Conservation (phyloP, 495 filamentous ascomycete species). For the Usnea hakonensis region DNA sequence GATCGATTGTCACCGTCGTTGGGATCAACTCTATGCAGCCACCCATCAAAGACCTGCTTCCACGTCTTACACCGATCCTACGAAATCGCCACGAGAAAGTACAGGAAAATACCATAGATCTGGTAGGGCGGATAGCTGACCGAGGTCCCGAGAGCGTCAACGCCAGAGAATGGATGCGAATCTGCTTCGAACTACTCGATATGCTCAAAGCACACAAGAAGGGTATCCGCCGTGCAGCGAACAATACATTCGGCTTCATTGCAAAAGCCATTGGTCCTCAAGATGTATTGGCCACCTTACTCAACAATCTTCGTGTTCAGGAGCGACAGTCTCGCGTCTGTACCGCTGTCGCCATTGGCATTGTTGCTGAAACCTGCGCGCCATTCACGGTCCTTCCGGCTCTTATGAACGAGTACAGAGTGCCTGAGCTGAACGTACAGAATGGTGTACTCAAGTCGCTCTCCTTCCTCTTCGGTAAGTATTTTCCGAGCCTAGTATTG, state of each 20-base stretch:
- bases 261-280: slow-evolving; percentile 98
- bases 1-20: slow-evolving; percentile 95
- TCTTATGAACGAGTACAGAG: slow-evolving; percentile 99
- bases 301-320: slow-evolving; percentile 94
- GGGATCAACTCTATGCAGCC: slow-evolving; percentile 99
- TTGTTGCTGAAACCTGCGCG: slow-evolving; percentile 99
- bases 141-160: slow-evolving; percentile 93
- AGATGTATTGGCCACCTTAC: slow-evolving; percentile 89
- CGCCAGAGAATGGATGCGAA: slow-evolving; percentile 98
- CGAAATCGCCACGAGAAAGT: slow-evolving; percentile 99
- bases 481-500: too few relatives aligned
- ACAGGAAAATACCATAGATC: slow-evolving; percentile 98
- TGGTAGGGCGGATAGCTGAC: slow-evolving; percentile 97
- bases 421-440: slow-evolving; percentile 96
- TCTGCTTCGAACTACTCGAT: slow-evolving; percentile 97
- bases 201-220: slow-evolving; percentile 99
- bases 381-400: slow-evolving; percentile 98
- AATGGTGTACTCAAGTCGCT: slow-evolving; percentile 97
- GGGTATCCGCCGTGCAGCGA: slow-evolving; percentile 94
- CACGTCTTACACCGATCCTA: slow-evolving; percentile 90
- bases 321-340: slow-evolving; percentile 98
- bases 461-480: slow-evolving; percentile 95
- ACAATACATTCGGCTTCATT: slow-evolving; percentile 99
- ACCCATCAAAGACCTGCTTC: slow-evolving; percentile 94
- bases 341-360: slow-evolving; percentile 97